phyloP scores from a whole-genome alignment of 805 yeast species.

The Yarrowia osloensis region DNA sequence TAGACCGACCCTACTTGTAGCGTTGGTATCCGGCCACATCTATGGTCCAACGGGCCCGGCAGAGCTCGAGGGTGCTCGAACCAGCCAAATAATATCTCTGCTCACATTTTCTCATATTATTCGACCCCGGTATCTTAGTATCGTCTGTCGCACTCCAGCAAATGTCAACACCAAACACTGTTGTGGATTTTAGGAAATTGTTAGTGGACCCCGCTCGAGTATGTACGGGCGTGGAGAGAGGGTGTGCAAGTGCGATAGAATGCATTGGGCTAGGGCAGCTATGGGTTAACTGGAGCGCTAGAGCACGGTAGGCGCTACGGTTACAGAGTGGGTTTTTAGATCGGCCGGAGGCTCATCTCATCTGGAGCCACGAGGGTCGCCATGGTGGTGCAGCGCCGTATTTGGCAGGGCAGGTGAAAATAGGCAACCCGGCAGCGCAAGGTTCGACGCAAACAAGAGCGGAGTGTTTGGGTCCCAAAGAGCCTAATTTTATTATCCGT shows the following conservation, averaged over 20 bases:
- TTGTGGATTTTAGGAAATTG: background rate
- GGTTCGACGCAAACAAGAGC: slow-evolving; percentile 12
- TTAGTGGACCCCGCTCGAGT: background rate
- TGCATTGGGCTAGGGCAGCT: background rate
- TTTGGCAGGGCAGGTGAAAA: background rate
- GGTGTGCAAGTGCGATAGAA: background rate
- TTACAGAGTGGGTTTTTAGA: too few species aligned
- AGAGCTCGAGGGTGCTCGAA: too few species aligned
- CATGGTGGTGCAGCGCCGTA: background rate
- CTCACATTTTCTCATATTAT: too few species aligned
- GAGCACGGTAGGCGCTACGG: too few species aligned
- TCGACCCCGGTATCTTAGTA: too few species aligned
- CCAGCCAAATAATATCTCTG: too few species aligned
- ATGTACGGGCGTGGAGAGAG: too few species aligned
- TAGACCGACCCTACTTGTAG: too few species aligned
- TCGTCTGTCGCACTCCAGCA: background rate
- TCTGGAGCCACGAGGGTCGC: background rate
- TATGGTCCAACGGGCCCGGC: too few species aligned
- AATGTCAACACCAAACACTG: background rate
- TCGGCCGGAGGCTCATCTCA: background rate
- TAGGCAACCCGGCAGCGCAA: background rate
- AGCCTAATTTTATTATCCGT: background rate
- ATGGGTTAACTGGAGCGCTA: too few species aligned
- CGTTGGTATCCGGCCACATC: too few species aligned
- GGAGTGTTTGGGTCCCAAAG: slow-evolving; percentile 23